Conservation (phyloP, 202 grass and related monocot genomes). For the Digitaria exilis region DNA sequence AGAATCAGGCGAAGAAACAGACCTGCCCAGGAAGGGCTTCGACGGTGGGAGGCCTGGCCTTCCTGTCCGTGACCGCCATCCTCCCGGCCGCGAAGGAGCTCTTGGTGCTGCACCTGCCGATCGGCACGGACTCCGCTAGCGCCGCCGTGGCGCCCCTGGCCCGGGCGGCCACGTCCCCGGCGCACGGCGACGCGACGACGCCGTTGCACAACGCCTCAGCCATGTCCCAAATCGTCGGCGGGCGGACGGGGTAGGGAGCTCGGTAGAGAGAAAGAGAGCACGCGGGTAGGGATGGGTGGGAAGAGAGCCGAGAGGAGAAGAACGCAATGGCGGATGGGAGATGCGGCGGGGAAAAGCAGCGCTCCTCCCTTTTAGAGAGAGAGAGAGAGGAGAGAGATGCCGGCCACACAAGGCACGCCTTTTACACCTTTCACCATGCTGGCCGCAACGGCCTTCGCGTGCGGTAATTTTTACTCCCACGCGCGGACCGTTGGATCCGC, state of each 20-base stretch:
- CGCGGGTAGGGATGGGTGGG: background rate
- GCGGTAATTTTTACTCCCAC: background rate
- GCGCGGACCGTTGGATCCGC: background rate
- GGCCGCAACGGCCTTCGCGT: background rate
- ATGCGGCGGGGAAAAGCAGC: constrained; percentile 31
- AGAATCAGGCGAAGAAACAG: background rate
- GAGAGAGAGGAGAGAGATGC: background rate
- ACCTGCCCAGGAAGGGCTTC: constrained; percentile 54
- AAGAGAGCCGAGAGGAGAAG: background rate
- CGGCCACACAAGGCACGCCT: background rate
- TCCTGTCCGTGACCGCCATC: constrained; percentile 41
- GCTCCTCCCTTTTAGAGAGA: background rate
- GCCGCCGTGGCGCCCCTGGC: constrained; percentile 25
- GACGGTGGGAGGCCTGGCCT: constrained; percentile 33
- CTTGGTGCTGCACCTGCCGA: constrained; percentile 23
- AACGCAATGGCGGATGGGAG: constrained; percentile 21
- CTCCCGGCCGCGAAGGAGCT: constrained; percentile 44
- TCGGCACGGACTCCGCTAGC: constrained; percentile 30
- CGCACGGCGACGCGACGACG: constrained; percentile 32
- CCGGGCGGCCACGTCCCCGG: constrained; percentile 1
- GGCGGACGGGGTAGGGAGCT: background rate
- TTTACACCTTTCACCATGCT: background rate
- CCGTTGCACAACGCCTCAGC: constrained; percentile 47
- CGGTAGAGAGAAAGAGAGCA: background rate
- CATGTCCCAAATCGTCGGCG: constrained; percentile 25